Evolutionary conservation across 2,329 filamentous ascomycete genomes (phyloP).

Genomic region (Verticillium isaacii): DNA sequence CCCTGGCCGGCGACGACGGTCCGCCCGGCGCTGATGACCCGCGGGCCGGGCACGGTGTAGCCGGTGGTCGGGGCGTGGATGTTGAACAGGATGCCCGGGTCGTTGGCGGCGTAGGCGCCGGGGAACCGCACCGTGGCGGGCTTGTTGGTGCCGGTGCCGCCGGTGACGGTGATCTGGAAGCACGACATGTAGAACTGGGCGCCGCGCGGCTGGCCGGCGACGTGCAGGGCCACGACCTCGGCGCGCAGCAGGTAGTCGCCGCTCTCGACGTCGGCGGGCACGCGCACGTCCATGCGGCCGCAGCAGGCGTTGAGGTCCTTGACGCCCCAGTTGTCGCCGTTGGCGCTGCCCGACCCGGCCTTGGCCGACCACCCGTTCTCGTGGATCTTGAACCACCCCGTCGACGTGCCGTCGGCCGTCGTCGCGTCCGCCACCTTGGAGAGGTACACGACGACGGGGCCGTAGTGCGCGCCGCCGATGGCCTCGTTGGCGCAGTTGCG

Average conservation of each 20-base stretch:
- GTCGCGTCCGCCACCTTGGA: constrained; percentile 43
- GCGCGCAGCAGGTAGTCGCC: constrained; percentile 42
- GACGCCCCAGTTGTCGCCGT: constrained; percentile 39
- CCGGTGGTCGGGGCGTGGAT: constrained; percentile 35
- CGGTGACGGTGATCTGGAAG: constrained; percentile 27
- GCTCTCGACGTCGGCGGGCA: constrained; percentile 23
- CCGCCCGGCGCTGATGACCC: constrained; percentile 33
- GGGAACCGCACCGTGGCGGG: constrained; percentile 32
- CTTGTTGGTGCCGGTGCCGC: constrained; percentile 17
- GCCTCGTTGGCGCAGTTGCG: constrained; percentile 41
- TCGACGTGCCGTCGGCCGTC: constrained; percentile 33
- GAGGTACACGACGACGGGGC: constrained; percentile 48
- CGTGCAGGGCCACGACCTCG: constrained; percentile 43
- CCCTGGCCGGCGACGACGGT: constrained; percentile 32
- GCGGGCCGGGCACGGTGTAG: constrained; percentile 38
- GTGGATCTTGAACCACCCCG: constrained; percentile 48
- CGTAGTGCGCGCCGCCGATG: constrained; percentile 50
- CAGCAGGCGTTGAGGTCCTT: constrained; percentile 33
- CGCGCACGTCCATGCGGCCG: constrained; percentile 34
- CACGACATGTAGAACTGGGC: constrained; percentile 35
- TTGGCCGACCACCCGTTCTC: constrained; percentile 36
- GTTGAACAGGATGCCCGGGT: constrained; percentile 42
- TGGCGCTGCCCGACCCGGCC: constrained; percentile 28
- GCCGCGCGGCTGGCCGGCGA: constrained; percentile 26
- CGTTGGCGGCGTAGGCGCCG: constrained; percentile 34